These are phyloP conservation scores for Exophiala sp. DNA, from an alignment of 2,329 filamentous ascomycete species.

Conservation along the genomic window DNA sequence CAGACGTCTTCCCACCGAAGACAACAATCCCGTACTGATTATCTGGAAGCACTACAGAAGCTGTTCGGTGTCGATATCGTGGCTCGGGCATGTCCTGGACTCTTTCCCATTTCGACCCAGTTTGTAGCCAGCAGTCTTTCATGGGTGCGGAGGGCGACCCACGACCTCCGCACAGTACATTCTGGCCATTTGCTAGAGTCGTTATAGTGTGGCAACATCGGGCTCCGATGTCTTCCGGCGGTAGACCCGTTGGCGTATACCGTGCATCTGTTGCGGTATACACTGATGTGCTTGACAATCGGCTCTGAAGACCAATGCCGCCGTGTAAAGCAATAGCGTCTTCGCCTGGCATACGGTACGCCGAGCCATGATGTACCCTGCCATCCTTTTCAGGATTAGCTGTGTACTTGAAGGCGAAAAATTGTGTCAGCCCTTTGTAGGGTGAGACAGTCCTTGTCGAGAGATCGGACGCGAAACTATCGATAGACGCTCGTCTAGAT, in stretches of 20 bases:
- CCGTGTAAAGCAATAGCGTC: conserved; percentile 39
- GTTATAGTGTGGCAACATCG: conserved; percentile 77
- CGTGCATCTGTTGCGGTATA: conserved; percentile 47
- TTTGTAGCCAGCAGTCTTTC: conserved; percentile 72
- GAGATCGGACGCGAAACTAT: conserved; percentile 27
- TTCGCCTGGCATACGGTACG: conserved; percentile 40
- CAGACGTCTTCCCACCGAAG: conserved; percentile 58
- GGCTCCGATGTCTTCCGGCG: conserved; percentile 33
- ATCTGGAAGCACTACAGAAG: conserved; percentile 41
- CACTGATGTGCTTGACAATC: conserved; percentile 47
- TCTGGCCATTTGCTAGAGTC: conserved; percentile 55
- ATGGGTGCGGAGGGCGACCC: conserved; percentile 68
- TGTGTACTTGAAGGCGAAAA: conserved; percentile 33
- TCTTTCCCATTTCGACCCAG: conserved; percentile 60
- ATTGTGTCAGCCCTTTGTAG: conserved; percentile 19
- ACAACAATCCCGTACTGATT: conserved; percentile 50
- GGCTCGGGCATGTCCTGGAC: conserved; percentile 64
- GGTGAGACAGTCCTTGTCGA: conserved; percentile 28
- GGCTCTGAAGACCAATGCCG: conserved; percentile 44
- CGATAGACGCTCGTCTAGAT: conserved; percentile 24
- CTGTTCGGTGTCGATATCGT: conserved; percentile 71
- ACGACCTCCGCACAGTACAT: conserved; percentile 71
- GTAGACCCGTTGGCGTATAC: conserved; percentile 48
- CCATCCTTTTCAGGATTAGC: conserved; percentile 42
- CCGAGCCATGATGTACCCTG: conserved; percentile 60